phyloP scores from a whole-genome alignment of 331 rosid species.

The Quercus tomentella region DNA sequence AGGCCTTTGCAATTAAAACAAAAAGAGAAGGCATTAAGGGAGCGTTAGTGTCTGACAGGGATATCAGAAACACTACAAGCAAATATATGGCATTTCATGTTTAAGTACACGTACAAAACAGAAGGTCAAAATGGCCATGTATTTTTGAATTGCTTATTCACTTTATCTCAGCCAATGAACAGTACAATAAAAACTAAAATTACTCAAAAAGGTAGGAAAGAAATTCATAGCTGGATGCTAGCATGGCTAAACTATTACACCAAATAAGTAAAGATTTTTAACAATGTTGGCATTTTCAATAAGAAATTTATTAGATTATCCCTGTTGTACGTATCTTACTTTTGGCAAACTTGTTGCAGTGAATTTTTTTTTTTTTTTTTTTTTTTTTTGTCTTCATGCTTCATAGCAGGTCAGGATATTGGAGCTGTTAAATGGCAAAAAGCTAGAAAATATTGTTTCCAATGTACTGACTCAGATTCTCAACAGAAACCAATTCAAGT shows the following conservation, averaged over 20 bases:
- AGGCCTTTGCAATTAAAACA: background rate
- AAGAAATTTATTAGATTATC: background rate
- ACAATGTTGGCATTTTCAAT: background rate
- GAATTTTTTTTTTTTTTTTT: background rate
- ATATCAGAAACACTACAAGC: slow-evolving; percentile 5
- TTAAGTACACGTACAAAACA: background rate
- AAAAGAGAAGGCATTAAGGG: slow-evolving; percentile 9
- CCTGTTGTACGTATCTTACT: background rate
- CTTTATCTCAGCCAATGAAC: background rate
- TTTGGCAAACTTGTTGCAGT: background rate
- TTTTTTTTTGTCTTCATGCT: background rate
- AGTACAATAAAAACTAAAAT: background rate
- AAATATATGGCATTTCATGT: slow-evolving; percentile 8
- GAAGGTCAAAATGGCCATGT: background rate
- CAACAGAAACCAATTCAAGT: background rate
- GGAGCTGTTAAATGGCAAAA: background rate
- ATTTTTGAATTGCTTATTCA: background rate
- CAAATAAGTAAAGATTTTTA: background rate
- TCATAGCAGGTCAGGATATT: background rate
- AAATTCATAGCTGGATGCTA: background rate
- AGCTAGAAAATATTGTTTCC: background rate
- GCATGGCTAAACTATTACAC: background rate
- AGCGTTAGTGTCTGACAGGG: background rate
- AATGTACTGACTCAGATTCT: background rate
- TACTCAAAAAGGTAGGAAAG: background rate